Conservation (phyloP, 2,329 filamentous ascomycete species). For the Fusarium keratoplasticum region DNA sequence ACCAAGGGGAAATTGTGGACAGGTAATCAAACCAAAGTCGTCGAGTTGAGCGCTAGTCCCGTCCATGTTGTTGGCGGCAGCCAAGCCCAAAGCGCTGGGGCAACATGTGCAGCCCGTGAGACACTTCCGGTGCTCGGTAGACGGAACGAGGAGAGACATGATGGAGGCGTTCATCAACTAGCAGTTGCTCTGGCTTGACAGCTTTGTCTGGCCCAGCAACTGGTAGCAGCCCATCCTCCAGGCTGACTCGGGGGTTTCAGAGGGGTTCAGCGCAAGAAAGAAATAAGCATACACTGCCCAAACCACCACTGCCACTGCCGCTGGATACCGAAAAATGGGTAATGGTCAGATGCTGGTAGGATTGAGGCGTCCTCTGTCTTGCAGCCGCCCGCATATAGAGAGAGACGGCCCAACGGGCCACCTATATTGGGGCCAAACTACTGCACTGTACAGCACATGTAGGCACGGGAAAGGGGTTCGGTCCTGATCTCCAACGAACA, state of each 20-base stretch:
- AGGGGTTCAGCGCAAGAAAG: not conserved
- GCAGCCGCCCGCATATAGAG: not conserved
- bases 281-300: constrained; percentile 7
- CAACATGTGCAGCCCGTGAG: constrained; percentile 13
- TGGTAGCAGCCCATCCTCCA: not conserved
- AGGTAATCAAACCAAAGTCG: constrained; percentile 41
- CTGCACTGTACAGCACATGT: not conserved
- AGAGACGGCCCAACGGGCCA: not conserved
- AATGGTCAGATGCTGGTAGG: constrained; percentile 6
- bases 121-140: not conserved
- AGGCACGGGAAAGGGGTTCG: constrained; percentile 6
- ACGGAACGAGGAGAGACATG: constrained; percentile 3
- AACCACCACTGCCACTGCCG: not conserved
- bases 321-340: constrained; percentile 4
- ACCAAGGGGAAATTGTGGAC: constrained; percentile 45
- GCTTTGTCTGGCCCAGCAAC: constrained; percentile 13
- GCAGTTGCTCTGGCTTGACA: not conserved
- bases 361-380: constrained; percentile 1
- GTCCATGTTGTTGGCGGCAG: constrained; percentile 8
- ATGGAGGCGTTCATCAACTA: constrained; percentile 3
- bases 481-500: constrained; percentile 5
- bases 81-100: not conserved
- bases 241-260: not conserved
- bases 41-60: constrained; percentile 14
- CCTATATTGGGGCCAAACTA: not conserved